Conservation (phyloP, 192 early-diverging fungal genomes). For the Linnemannia zychae region DNA sequence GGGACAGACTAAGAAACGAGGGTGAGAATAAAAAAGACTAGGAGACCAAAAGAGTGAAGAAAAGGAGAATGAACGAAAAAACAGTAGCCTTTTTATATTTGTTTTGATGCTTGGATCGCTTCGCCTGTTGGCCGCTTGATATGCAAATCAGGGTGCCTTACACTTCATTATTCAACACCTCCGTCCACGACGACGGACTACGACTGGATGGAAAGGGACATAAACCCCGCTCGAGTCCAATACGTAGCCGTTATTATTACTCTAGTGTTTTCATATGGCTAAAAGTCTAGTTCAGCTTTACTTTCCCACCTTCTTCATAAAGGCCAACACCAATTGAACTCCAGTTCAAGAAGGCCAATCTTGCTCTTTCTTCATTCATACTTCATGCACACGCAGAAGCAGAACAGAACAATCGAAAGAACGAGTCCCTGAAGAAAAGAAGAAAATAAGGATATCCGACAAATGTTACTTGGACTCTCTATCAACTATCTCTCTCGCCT, state of each 20-base stretch:
- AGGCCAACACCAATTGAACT: neutral
- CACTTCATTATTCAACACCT: neutral
- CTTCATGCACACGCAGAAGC: neutral
- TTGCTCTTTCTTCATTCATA: neutral
- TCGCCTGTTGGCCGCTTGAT: neutral
- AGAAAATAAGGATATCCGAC: constrained; percentile 6
- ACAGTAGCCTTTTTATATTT: neutral
- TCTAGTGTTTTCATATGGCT: too few species aligned
- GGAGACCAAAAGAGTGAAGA: neutral
- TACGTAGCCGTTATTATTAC: too few species aligned
- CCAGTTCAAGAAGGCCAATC: neutral
- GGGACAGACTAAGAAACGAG: neutral
- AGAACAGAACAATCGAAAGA: neutral
- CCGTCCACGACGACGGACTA: neutral
- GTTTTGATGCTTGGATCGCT: neutral
- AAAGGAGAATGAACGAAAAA: neutral
- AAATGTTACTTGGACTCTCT: neutral
- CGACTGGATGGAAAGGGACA: neutral
- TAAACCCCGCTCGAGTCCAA: constrained; percentile 3
- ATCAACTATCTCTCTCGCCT: neutral
- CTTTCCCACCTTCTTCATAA: constrained; percentile 7
- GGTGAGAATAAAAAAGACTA: neutral
- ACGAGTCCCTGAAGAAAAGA: neutral
- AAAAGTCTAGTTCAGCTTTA: neutral
- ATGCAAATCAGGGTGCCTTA: neutral